These are phyloP conservation scores for Aegilops tauschii DNA, from an alignment of 176 grass and related monocot genomes.

Conservation along the genomic window DNA sequence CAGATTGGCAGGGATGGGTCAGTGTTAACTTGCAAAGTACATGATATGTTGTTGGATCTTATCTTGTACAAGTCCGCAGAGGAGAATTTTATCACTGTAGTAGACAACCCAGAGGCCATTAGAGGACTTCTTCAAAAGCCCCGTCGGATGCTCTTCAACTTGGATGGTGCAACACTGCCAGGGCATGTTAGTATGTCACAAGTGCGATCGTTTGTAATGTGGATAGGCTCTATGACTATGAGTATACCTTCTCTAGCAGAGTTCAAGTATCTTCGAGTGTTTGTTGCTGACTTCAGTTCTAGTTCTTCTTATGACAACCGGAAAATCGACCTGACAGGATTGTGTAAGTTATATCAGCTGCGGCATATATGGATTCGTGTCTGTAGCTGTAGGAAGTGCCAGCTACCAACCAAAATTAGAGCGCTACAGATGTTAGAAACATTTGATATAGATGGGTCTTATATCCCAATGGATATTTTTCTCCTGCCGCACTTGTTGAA, in stretches of 20 bases:
- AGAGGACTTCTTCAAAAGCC: background rate
- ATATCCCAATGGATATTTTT: background rate
- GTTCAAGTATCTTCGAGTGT: slow-evolving; percentile 4
- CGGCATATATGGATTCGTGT: background rate
- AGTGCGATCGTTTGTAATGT: background rate
- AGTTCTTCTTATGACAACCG: background rate
- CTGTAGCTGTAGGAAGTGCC: background rate
- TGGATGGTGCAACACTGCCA: background rate
- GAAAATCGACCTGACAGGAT: background rate
- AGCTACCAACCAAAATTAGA: background rate
- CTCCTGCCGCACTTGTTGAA: background rate
- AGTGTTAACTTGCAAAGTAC: background rate
- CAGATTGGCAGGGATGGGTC: background rate
- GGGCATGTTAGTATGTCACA: background rate
- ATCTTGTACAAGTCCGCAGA: background rate
- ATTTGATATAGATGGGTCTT: background rate
- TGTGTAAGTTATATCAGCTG: background rate
- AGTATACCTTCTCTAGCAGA: background rate
- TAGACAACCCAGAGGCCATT: background rate
- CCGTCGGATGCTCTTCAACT: background rate
- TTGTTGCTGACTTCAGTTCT: background rate
- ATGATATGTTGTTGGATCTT: slow-evolving; percentile 19
- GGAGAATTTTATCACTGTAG: slow-evolving; percentile 6
- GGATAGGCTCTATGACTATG: background rate
- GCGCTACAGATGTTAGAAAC: background rate